A percentile compares a stretch with the other conserved stretches of the same genome.
phyloP scores from a whole-genome alignment of 306 rosid species.

The Rosa multiflora region DNA sequence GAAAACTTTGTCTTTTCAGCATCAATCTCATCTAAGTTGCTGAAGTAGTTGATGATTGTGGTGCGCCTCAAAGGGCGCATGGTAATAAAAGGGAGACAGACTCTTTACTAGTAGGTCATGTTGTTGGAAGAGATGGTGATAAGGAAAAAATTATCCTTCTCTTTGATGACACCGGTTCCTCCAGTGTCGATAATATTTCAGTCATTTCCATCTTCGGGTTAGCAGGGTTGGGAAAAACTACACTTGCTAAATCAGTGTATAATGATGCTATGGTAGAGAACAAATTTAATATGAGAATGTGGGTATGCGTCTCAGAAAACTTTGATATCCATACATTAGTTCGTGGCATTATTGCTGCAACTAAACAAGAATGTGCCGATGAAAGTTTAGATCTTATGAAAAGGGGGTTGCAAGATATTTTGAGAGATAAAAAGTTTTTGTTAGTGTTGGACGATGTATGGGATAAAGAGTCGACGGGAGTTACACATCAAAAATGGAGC shows the following conservation, averaged over 20 bases:
- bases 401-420: background rate
- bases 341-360: background rate
- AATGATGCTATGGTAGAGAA: background rate
- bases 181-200: no score
- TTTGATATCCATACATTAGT: background rate
- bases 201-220: background rate
- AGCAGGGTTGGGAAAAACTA: background rate
- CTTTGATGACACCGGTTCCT: background rate
- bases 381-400: background rate
- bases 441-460: background rate
- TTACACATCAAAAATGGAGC: background rate
- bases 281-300: background rate
- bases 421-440: background rate
- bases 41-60: background rate
- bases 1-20: no score
- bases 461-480: background rate
- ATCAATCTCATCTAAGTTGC: background rate
- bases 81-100: background rate
- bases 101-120: background rate
- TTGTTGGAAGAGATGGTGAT: slow-evolving; percentile 17
- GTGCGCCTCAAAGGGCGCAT: no score
- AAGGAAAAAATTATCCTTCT: background rate
- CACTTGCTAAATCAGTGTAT: background rate
- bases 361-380: background rate
- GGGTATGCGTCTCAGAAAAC: background rate